phyloP scores from a whole-genome alignment of 1,284 basidiomycete genomes.

The Ustilago lituana region DNA sequence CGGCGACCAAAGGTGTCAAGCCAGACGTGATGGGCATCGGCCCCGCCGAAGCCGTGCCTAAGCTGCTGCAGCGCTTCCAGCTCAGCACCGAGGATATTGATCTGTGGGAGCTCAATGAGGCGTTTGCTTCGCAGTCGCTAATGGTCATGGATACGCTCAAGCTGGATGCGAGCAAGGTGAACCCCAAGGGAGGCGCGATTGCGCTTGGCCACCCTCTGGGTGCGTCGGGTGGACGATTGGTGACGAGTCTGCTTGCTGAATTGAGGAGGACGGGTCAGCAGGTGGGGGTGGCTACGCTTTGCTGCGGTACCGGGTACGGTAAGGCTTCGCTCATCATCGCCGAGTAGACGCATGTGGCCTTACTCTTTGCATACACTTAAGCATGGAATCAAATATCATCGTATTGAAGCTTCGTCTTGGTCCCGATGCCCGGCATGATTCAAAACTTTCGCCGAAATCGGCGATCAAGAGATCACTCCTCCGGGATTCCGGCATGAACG shows the following conservation, averaged over 20 bases:
- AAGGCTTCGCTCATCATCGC: conserved; percentile 60
- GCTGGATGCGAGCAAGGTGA: conserved; percentile 54
- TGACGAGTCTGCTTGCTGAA: conserved; percentile 61
- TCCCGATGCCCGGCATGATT: too few species aligned
- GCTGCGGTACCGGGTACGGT: conserved; percentile 65
- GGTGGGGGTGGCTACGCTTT: conserved; percentile 61
- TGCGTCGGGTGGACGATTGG: conserved; percentile 60
- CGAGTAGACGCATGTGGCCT: conserved; percentile 52
- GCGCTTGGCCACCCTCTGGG: conserved; percentile 65
- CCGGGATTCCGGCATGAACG: background rate
- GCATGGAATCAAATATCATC: too few species aligned
- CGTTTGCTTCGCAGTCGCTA: conserved; percentile 64
- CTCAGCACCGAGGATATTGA: conserved; percentile 58
- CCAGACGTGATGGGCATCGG: conserved; percentile 66
- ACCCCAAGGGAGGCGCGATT: conserved; percentile 66
- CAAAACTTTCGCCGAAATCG: conserved; percentile 3
- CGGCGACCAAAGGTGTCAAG: conserved; percentile 60
- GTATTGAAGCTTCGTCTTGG: too few species aligned
- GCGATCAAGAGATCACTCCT: background rate
- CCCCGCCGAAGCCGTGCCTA: conserved; percentile 60
- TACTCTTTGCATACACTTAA: too few species aligned
- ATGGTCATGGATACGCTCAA: conserved; percentile 61
- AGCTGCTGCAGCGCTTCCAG: conserved; percentile 57
- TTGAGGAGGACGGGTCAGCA: conserved; percentile 58
- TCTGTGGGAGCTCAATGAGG: conserved; percentile 66